phyloP scores from a whole-genome alignment of 1,284 basidiomycete species.

The Cystobasidium pallidum region DNA sequence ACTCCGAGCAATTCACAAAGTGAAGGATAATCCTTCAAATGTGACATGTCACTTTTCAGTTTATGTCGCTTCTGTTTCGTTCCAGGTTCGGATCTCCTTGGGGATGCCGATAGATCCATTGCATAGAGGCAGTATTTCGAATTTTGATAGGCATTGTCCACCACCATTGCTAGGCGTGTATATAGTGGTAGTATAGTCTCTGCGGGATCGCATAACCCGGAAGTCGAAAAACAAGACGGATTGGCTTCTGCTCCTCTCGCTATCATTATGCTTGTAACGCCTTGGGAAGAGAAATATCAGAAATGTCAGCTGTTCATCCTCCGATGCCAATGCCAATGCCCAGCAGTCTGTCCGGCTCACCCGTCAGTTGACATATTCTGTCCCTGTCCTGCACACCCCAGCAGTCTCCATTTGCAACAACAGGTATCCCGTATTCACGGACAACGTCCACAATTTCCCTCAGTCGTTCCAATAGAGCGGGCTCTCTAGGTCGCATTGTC shows the following conservation, averaged over 20 bases:
- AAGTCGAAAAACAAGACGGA: conserved; percentile 77
- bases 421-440: conserved; percentile 68
- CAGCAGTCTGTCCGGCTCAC: too few relatives aligned
- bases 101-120: conserved; percentile 51
- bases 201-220: conserved; percentile 71
- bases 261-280: conserved; percentile 92
- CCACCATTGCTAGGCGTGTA: conserved; percentile 67
- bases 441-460: conserved; percentile 83
- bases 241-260: conserved; percentile 92
- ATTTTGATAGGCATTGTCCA: conserved; percentile 67
- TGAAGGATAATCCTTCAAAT: conserved; percentile 70
- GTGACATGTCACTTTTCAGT: conserved; percentile 64
- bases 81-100: conserved; percentile 57
- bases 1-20: conserved; percentile 65
- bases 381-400: conserved; percentile 76
- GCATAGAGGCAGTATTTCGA: conserved; percentile 85
- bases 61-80: conserved; percentile 66
- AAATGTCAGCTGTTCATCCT: too few relatives aligned
- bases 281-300: conserved; percentile 57
- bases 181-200: conserved; percentile 73
- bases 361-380: conserved; percentile 72
- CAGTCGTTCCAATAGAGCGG: conserved; percentile 77
- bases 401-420: conserved; percentile 95
- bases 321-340: not conserved
- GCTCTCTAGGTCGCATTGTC: conserved; percentile 84